These are phyloP conservation scores for Eucalyptus leucophloia DNA, from an alignment of 345 rosid species.

Conservation along the genomic window DNA sequence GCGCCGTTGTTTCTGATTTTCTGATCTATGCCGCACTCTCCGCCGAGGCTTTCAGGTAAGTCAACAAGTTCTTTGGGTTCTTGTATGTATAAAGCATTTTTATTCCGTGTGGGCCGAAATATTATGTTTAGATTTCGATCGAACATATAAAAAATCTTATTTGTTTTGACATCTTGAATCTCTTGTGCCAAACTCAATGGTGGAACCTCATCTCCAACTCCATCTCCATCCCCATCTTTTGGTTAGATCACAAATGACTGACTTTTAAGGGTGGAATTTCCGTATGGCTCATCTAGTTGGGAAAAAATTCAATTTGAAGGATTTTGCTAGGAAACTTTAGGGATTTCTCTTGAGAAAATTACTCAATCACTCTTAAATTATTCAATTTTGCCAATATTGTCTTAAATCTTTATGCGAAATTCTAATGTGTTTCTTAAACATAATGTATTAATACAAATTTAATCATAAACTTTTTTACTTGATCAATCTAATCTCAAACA, in stretches of 20 bases:
- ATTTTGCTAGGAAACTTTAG: background rate
- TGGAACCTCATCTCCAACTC: background rate
- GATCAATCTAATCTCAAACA: too few relatives aligned
- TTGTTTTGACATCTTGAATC: background rate
- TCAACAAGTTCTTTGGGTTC: background rate
- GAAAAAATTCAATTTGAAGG: background rate
- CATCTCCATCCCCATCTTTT: background rate
- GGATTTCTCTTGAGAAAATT: background rate
- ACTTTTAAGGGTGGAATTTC: background rate
- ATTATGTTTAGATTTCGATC: background rate
- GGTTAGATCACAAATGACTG: background rate
- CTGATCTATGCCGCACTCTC: background rate
- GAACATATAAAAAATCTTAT: background rate
- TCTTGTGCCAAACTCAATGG: background rate
- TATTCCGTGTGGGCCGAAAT: background rate
- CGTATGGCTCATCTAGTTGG: background rate
- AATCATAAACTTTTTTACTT: too few relatives aligned
- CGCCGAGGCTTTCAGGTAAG: background rate
- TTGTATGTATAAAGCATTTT: background rate
- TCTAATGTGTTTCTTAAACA: accelerated
- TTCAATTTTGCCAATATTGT: background rate
- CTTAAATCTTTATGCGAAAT: accelerated
- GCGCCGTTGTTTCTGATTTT: background rate
- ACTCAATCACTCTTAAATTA: background rate
- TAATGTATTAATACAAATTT: too few relatives aligned